Conservation (phyloP, 1,284 basidiomycete species). For the Ceratobasidium sp. region DNA sequence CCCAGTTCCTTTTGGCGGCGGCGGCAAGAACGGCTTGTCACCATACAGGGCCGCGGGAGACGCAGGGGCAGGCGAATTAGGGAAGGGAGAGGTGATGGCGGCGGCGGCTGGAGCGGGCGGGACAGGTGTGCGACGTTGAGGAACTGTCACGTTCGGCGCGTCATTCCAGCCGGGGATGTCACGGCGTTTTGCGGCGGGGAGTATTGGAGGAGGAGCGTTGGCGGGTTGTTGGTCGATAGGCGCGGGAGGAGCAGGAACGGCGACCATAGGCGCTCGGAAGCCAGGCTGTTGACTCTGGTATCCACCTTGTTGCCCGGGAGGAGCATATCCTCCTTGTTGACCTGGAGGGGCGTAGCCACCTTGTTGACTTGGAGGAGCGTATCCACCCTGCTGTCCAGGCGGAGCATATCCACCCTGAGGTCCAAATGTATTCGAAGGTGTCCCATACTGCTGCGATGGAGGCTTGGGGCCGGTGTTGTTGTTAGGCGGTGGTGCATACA, state of each 20-base stretch:
- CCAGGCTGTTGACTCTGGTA: constrained; percentile 53
- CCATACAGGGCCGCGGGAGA: constrained; percentile 56
- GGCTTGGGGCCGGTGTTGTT: constrained; percentile 22
- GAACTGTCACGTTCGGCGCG: constrained; percentile 69
- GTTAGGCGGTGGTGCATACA: constrained; percentile 31
- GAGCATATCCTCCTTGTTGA: constrained; percentile 41
- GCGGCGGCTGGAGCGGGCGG: constrained; percentile 68
- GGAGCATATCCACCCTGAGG: constrained; percentile 45
- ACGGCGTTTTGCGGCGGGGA: constrained; percentile 65
- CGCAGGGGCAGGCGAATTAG: constrained; percentile 69
- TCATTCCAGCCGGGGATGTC: constrained; percentile 95
- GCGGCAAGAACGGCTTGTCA: constrained; percentile 54
- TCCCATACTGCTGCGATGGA: constrained; percentile 34
- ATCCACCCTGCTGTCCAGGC: constrained; percentile 9
- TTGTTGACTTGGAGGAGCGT: constrained; percentile 5
- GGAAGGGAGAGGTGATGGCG: constrained; percentile 91
- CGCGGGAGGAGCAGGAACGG: constrained; percentile 58
- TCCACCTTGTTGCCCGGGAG: constrained; percentile 18
- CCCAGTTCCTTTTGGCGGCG: constrained; percentile 51
- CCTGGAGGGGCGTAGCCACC: neutral
- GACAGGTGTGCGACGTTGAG: constrained; percentile 68
- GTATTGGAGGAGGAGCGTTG: constrained; percentile 55
- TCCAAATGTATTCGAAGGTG: constrained; percentile 9
- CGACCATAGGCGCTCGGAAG: constrained; percentile 49
- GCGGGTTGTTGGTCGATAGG: constrained; percentile 57